Evolutionary conservation across 2,329 filamentous ascomycete genomes (phyloP).

Genomic region (Emmonsiellopsis sp.): DNA sequence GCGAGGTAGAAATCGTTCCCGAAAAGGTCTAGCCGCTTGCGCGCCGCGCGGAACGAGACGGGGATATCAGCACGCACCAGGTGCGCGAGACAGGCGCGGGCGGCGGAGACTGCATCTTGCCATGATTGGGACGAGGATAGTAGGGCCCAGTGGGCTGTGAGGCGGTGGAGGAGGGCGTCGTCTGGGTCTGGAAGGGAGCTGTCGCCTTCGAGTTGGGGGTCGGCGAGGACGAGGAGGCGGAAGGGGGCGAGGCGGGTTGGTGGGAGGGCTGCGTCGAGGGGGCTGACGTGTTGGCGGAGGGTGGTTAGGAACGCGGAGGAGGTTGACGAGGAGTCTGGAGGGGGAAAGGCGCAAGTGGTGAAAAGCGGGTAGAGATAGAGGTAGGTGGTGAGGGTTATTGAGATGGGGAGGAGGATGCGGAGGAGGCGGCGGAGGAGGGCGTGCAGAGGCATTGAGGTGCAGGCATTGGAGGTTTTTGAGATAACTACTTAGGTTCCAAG

Average conservation of each 20-base stretch:
- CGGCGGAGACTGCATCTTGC: slow-evolving; percentile 5
- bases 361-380: slow-evolving; percentile 84
- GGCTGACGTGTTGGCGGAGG: slow-evolving; percentile 27
- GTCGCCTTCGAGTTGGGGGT: slow-evolving; percentile 90
- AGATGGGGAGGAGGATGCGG: slow-evolving; percentile 52
- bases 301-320: slow-evolving; percentile 24
- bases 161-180: slow-evolving; percentile 34
- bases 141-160: slow-evolving; percentile 29
- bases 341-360: slow-evolving; percentile 70
- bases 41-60: slow-evolving; percentile 53
- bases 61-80: slow-evolving; percentile 60
- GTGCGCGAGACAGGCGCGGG: slow-evolving; percentile 16
- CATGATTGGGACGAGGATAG: slow-evolving; percentile 11
- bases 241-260: slow-evolving; percentile 56
- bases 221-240: slow-evolving; percentile 75
- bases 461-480: slow-evolving; percentile 11
- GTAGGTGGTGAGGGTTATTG: slow-evolving; percentile 62
- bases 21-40: slow-evolving; percentile 78
- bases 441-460: slow-evolving; percentile 43
- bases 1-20: slow-evolving; percentile 94
- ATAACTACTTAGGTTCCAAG: not conserved
- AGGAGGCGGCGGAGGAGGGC: slow-evolving; percentile 37
- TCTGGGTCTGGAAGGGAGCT: slow-evolving; percentile 59
- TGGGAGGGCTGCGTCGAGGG: slow-evolving; percentile 6
- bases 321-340: slow-evolving; percentile 4